Base-by-base conservation (phyloP, 257 asterid genomes). In the Agastache rugosa region DNA sequence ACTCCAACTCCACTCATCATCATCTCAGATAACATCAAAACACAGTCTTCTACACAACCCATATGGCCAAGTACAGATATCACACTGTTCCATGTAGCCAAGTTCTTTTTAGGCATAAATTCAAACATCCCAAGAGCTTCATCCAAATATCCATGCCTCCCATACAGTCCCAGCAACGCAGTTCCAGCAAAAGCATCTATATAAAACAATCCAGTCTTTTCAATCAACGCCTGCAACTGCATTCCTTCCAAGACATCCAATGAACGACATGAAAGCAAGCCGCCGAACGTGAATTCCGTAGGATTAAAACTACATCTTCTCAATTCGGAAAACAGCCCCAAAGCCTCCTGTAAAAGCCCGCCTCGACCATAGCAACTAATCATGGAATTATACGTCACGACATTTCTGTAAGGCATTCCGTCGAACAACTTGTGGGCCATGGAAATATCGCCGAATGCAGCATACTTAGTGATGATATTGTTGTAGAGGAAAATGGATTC, bases 121-220 rank as follows among this genome's bases (percentile, higher is more conserved):
- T 90, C 85, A 74, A 94, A 87, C 34, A 92, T 67, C 54, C 45
- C 77, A 72, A 83, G 25, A 67, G 88, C 90, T 78, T 94, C 93
- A 56, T 83, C 88, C 68, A 83, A 70, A 73, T 73, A 86, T 60
- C 87, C 90, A 61, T 65, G 75, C 72, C 84, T 84, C 27, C 92
- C 89, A 54, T 90, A 85, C 89, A 89, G 69, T 61, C 90, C 84
- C 83, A 94, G 73, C 76, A 94, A 78, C 20, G 96, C 84, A 45
- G 99, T 92, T 82, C 99, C 97, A 55, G 85, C 75, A 79, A 75
- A 81, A 72, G 90, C 85, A 64, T 89, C 88, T 1, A 64, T 68
- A 11, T 42, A 25, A 63, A 90, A 47, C 42, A 87, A 42, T 16
- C 96, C 95, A 53, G 31, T 68, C 81, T 92, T 92, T 39, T 78